Evolutionary conservation across 306 rosid genomes (phyloP), one percentile per base, ranked within the genome.

Genomic region (Glycine latifolia): DNA sequence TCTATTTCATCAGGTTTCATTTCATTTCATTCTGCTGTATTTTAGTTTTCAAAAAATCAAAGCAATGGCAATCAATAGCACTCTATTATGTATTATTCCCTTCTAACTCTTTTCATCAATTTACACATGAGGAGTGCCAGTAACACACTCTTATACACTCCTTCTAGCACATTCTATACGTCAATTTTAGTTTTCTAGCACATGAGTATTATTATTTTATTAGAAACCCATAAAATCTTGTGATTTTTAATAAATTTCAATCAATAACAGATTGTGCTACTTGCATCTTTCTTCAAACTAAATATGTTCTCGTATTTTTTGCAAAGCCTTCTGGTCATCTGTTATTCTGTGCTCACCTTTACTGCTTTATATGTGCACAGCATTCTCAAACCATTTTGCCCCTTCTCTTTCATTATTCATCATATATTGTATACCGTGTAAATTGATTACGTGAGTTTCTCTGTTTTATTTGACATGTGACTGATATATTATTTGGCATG

Each of bases 281-380:
- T 20, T 6, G n/a, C 3, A 12, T 31, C 11, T 60, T 0, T 60
- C n/a, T 10, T 26, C 8, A 10, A 60, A 26, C 5, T 8, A 5
- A 62, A 62, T 62, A 31, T 61, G 26, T 60, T 61, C 43, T 4
- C 15, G 46, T 14, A 35, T 13, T 82, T 20, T 33, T 47, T 47
- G 80, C 7, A 20, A 41, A 48, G 55, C 72, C 70, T 62, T 59
- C 58, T 52, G 61, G n/a, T 70, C 47, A 49, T 77, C 69, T 8
- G 35, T 62, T 12, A 14, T 26, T 49, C 48, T 3, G 7, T 74
- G 31, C 61, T 75, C 62, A 61, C 43, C 67, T 48, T 39, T 67
- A 67, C 72, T 41, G 43, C 53, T 41, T 16, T 55, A 39, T 73
- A 4, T 67, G 50, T 62, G 73, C 10, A 41, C 16, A 9, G 44